Percentiles rank a stretch among this genome's conserved stretches.
These are phyloP conservation scores for Fragilaria crotonensis DNA, from an alignment of 108 stramenopile genomes.

Conservation along the genomic window DNA sequence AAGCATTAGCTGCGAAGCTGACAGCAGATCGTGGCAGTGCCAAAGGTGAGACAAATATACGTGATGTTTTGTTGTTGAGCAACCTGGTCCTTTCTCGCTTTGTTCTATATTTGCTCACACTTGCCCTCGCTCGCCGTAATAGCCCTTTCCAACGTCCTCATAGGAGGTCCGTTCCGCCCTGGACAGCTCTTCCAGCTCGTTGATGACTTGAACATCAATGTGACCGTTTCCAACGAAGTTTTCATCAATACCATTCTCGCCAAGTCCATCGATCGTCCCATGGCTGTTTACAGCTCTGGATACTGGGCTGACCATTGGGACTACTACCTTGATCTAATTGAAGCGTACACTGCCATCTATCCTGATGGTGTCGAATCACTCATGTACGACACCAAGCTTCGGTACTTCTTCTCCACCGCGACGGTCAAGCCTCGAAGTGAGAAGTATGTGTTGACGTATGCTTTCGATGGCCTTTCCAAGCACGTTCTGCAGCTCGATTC, in stretches of 20 bases:
- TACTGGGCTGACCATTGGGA: conserved; percentile 92
- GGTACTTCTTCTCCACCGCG: conserved; percentile 88
- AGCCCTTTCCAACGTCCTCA: conserved; percentile 45
- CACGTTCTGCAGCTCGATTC: conserved; percentile 87
- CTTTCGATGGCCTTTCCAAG: conserved; percentile 72
- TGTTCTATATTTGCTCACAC: not conserved
- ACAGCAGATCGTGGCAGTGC: conserved; percentile 60
- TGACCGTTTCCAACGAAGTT: conserved; percentile 37
- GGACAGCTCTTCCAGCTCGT: conserved; percentile 85
- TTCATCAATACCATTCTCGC: conserved; percentile 70
- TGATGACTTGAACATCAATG: conserved; percentile 61
- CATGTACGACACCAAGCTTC: conserved; percentile 83
- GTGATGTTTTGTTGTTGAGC: too few species aligned
- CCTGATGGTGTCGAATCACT: conserved; percentile 89
- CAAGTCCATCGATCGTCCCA: conserved; percentile 55
- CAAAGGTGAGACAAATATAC: not conserved
- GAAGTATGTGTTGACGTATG: conserved; percentile 84
- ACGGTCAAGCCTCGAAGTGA: conserved; percentile 77
- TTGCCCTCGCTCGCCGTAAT: not conserved
- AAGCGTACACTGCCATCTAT: conserved; percentile 84
- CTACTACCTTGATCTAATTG: conserved; percentile 89
- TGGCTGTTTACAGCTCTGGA: conserved; percentile 76
- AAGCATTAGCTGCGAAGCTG: conserved; percentile 42
- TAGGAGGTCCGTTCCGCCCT: conserved; percentile 85
- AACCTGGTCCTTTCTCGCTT: not conserved